Percentiles rank a stretch among this genome's conserved stretches.
phyloP scores from a whole-genome alignment of 495 filamentous ascomycete species.

The Durotheca rogersii region DNA sequence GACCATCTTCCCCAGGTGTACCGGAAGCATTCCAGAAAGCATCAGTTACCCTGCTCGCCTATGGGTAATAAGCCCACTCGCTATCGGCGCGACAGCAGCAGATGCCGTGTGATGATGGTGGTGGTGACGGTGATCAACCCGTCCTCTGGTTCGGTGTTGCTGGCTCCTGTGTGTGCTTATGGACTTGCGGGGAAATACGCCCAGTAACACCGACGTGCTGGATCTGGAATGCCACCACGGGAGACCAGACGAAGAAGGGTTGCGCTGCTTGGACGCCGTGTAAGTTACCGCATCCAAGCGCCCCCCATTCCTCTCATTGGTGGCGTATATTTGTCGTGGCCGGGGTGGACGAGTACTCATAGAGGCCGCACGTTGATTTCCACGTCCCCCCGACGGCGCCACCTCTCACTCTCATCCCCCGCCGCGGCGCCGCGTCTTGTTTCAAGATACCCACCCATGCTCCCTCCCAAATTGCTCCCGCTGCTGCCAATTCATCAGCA shows the following conservation, averaged over 20 bases:
- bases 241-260: constrained; percentile 13
- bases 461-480: constrained; percentile 13
- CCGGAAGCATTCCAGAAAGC: constrained; percentile 29
- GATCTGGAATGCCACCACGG: constrained; percentile 30
- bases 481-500: constrained; percentile 16
- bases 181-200: constrained; percentile 38
- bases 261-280: constrained; percentile 18
- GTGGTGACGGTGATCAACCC: too few relatives aligned
- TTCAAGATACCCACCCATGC: constrained; percentile 30
- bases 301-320: constrained; percentile 16
- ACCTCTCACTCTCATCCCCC: too few relatives aligned
- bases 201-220: constrained; percentile 36
- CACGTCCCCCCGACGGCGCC: too few relatives aligned
- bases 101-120: constrained; percentile 27
- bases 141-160: constrained; percentile 30
- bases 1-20: too few relatives aligned
- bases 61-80: constrained; percentile 24
- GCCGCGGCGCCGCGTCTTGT: constrained; percentile 12
- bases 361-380: too few relatives aligned
- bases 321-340: constrained; percentile 14
- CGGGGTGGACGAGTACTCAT: neutral
- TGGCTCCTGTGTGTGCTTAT: too few relatives aligned
- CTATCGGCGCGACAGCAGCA: too few relatives aligned
- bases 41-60: constrained; percentile 6
- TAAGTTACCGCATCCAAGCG: constrained; percentile 22